Percentiles rank a stretch among this genome's conserved stretches.
Conservation (phyloP, 306 rosid genomes). For the Cucurbita argyrosperma region DNA sequence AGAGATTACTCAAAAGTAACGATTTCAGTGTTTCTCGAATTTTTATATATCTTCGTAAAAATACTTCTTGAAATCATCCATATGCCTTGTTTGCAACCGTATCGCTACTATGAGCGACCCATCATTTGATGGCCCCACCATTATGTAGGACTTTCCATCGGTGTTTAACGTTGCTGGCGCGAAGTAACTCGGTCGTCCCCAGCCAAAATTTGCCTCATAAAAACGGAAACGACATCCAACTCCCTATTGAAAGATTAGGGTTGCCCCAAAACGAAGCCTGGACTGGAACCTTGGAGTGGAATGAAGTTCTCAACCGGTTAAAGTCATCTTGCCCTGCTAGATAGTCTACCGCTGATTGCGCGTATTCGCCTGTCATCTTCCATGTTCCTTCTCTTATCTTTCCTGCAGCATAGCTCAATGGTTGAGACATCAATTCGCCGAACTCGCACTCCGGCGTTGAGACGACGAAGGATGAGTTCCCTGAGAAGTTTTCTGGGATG, state of each 20-base stretch:
- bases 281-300: neutral
- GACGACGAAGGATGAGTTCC: slow-evolving; percentile 33
- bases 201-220: slow-evolving; percentile 48
- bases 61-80: slow-evolving; percentile 38
- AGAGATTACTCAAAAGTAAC: neutral
- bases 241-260: slow-evolving; percentile 29
- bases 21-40: no score
- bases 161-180: slow-evolving; percentile 27
- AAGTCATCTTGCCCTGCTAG: slow-evolving; percentile 28
- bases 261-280: slow-evolving; percentile 10
- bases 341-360: slow-evolving; percentile 22
- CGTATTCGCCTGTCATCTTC: slow-evolving; percentile 30
- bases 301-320: slow-evolving; percentile 7
- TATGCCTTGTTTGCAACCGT: slow-evolving; percentile 28
- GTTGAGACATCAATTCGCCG: slow-evolving; percentile 33
- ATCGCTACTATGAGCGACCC: slow-evolving; percentile 32
- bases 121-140: slow-evolving; percentile 22
- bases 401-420: slow-evolving; percentile 37
- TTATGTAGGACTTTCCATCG: slow-evolving; percentile 36
- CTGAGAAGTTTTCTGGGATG: slow-evolving; percentile 34
- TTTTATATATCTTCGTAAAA: slow-evolving; percentile 15
- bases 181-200: slow-evolving; percentile 42
- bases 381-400: slow-evolving; percentile 38
- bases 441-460: slow-evolving; percentile 24
- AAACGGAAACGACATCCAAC: slow-evolving; percentile 47